Conservation (phyloP, 345 rosid genomes). For the Salix brachista region DNA sequence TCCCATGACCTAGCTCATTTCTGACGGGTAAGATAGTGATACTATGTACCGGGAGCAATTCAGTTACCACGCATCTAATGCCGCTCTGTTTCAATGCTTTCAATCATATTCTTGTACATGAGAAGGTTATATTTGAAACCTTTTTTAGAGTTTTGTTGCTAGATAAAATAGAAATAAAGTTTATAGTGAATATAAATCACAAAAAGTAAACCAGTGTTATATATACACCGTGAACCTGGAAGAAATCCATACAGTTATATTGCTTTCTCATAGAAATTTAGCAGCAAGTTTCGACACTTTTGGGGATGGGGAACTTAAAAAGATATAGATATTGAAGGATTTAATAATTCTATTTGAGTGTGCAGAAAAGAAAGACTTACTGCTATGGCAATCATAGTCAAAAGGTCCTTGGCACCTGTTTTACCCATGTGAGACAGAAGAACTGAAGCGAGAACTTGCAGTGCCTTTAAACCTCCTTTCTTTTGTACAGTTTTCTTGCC, state of each 20-base stretch:
- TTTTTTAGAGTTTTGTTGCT: no score
- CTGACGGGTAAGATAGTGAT: no score
- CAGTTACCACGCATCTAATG: no score
- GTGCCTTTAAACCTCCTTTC: constrained; percentile 74
- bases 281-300: background rate
- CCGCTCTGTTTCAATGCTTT: no score
- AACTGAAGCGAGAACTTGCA: constrained; percentile 66
- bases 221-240: background rate
- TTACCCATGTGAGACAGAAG: constrained; percentile 83
- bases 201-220: background rate
- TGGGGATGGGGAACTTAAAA: background rate
- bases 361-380: constrained; percentile 40
- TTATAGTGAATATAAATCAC: background rate
- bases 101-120: no score
- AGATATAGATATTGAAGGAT: background rate
- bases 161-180: no score
- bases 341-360: background rate
- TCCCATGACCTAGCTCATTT: background rate
- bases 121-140: no score
- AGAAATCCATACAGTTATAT: background rate
- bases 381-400: constrained; percentile 66
- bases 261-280: background rate
- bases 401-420: constrained; percentile 80
- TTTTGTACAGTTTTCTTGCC: constrained; percentile 36
- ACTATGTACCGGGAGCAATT: no score